These are phyloP conservation scores for Xerocomus minutiporus DNA, from an alignment of 1,284 basidiomycete species.

Conservation along the genomic window DNA sequence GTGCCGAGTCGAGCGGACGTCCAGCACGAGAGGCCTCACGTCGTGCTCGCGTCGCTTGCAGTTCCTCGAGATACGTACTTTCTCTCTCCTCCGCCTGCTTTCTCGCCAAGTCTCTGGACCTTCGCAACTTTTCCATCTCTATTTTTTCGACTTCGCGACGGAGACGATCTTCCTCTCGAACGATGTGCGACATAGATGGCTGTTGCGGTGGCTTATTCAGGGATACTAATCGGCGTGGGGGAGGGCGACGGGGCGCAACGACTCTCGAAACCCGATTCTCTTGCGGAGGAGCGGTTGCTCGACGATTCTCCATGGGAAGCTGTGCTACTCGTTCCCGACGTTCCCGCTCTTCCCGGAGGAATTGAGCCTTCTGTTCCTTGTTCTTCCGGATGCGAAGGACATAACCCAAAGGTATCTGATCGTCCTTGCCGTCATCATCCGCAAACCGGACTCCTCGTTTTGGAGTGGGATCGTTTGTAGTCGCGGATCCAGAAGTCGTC, in stretches of 20 bases:
- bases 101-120: conserved; percentile 53
- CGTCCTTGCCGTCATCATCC: conserved; percentile 58
- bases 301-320: conserved; percentile 34
- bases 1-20: conserved; percentile 23
- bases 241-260: conserved; percentile 14
- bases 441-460: conserved; percentile 68
- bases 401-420: conserved; percentile 62
- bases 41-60: conserved; percentile 55
- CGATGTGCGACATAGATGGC: conserved; percentile 5
- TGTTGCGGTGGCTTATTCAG: conserved; percentile 10
- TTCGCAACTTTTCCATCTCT: conserved; percentile 52
- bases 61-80: conserved; percentile 53
- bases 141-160: conserved; percentile 45
- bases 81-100: conserved; percentile 52
- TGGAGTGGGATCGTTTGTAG: conserved; percentile 24
- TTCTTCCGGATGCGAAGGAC: conserved; percentile 64
- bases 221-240: conserved; percentile 20
- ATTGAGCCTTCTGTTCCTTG: conserved; percentile 65
- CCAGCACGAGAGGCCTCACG: conserved; percentile 56
- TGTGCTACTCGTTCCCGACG: conserved; percentile 41
- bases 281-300: conserved; percentile 17
- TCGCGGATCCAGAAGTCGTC: conserved; percentile 16
- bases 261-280: conserved; percentile 14
- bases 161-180: conserved; percentile 46
- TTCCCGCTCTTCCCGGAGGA: conserved; percentile 57